A percentile compares a stretch with the other conserved stretches of the same genome.
Evolutionary conservation across 768 basidiomycete species (phyloP).

Genomic region (Daedaleopsis nitida): DNA sequence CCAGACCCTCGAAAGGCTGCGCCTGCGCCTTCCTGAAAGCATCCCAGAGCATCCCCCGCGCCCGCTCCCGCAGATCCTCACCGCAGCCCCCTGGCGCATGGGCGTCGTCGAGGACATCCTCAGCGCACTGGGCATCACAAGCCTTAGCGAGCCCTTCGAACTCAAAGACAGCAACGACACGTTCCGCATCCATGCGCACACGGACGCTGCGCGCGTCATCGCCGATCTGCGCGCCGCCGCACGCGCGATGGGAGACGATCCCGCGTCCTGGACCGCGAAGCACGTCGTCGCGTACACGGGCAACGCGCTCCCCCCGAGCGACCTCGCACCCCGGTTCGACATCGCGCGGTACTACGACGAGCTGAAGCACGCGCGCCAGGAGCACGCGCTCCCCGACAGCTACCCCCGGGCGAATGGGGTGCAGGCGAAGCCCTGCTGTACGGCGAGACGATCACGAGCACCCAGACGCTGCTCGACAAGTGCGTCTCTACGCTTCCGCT

Average conservation of each 20-base stretch:
- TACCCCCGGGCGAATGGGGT: slow-evolving; percentile 43
- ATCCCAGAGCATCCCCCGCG: neutral
- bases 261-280: slow-evolving; percentile 46
- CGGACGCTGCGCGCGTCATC: slow-evolving; percentile 29
- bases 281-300: slow-evolving; percentile 55
- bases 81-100: slow-evolving; percentile 35
- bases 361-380: slow-evolving; percentile 39
- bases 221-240: slow-evolving; percentile 31
- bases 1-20: slow-evolving; percentile 38
- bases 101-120: slow-evolving; percentile 43
- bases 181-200: slow-evolving; percentile 56
- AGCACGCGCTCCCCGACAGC: slow-evolving; percentile 26
- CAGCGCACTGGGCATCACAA: slow-evolving; percentile 34
- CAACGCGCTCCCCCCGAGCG: slow-evolving; percentile 47
- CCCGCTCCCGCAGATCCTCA: slow-evolving; percentile 35
- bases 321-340: slow-evolving; percentile 76
- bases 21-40: slow-evolving; percentile 43
- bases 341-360: slow-evolving; percentile 58
- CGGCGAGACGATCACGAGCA: slow-evolving; percentile 89
- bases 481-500: slow-evolving; percentile 40
- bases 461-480: slow-evolving; percentile 95
- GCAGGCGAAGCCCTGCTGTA: slow-evolving; percentile 83
- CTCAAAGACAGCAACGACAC: slow-evolving; percentile 73
- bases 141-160: slow-evolving; percentile 35
- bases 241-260: slow-evolving; percentile 27